Conservation (phyloP, 2,329 filamentous ascomycete genomes). For the Coniochaeta sp. region DNA sequence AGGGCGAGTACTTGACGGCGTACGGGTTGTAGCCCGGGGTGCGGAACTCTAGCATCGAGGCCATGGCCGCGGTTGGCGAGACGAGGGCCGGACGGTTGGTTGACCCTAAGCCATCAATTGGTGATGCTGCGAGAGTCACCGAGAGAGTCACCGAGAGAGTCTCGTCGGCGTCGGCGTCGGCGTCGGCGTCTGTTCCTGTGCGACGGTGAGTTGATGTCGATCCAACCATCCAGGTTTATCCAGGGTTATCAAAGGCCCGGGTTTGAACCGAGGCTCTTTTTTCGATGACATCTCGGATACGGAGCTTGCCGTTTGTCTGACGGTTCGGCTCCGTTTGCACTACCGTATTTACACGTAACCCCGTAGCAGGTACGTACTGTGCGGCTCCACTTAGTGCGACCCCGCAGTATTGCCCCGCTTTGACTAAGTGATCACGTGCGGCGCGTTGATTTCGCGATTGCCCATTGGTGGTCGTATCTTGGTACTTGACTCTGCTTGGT, state of each 20-base stretch:
- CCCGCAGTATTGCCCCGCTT: too few relatives aligned
- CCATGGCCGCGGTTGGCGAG: slow-evolving; percentile 23
- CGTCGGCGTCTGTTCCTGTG: neutral
- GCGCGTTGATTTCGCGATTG: slow-evolving; percentile 6
- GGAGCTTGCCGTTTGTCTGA: neutral
- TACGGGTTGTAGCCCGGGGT: slow-evolving; percentile 94
- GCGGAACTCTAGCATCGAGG: slow-evolving; percentile 81
- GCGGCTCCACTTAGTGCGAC: too few relatives aligned
- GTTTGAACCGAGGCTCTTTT: neutral
- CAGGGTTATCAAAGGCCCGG: neutral
- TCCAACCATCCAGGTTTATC: too few relatives aligned
- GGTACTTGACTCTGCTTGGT: slow-evolving; percentile 6
- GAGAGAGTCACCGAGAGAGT: too few relatives aligned
- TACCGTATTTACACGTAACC: too few relatives aligned
- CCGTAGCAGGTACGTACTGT: too few relatives aligned
- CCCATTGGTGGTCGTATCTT: neutral
- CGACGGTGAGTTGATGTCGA: too few relatives aligned
- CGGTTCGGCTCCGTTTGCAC: too few relatives aligned
- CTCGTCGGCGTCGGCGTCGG: too few relatives aligned
- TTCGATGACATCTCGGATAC: neutral
- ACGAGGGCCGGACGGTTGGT: neutral
- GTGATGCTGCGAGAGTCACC: too few relatives aligned
- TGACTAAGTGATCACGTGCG: slow-evolving; percentile 6
- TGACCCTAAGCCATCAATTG: neutral
- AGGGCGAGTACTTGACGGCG: slow-evolving; percentile 96